Base-by-base conservation (phyloP, 805 yeast species). In the Cephaloascus fragrans region DNA sequence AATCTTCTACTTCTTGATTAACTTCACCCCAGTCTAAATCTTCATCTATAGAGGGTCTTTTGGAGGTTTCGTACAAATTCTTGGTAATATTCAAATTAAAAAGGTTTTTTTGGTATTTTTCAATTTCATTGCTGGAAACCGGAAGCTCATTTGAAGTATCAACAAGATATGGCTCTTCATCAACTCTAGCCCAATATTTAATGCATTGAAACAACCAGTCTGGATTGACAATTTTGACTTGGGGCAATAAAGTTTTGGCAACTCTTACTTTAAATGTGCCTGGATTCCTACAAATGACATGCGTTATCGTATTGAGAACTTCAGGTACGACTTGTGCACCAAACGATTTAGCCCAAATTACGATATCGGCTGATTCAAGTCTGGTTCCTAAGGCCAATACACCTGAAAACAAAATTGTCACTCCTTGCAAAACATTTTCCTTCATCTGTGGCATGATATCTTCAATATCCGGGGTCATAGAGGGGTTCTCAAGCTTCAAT, bases 171-270 rank as follows among this genome's bases (percentile, higher is more conserved):
- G 72, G 75, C 3, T 55, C 64, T 45, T 82, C 93, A 15, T 79
- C 77, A 0, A 79, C 80, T 35, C 71, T 72, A 40, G 67, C 65
- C 97, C 97, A 90, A 19, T 71, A 61, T 5, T 88, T 78, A 47
- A 90, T 66, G 56, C 96, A 84, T 29, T 82, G 79, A 61, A 89
- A 89, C 2, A 90, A 60, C 98, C 98, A 90, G 50, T 85, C 93
- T 2, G 95, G 89, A 50, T 80, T 81, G 16, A 90, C 95, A n/a
- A 90, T 72, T 48, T 81, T 77, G 28, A 82, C 81, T 16, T 64
- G 55, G 1, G 80, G 79, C 32, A 77, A 62, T n/a, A 69, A 61
- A 39, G 76, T 63, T 51, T 73, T 75, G 0, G 96, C 97, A 26
- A 82, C 71, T 35, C 89, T 71, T 8, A 89, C 96, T 55, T 90